These are phyloP conservation scores for Phylloporus scabripes DNA, from an alignment of 768 basidiomycete species.

Conservation along the genomic window DNA sequence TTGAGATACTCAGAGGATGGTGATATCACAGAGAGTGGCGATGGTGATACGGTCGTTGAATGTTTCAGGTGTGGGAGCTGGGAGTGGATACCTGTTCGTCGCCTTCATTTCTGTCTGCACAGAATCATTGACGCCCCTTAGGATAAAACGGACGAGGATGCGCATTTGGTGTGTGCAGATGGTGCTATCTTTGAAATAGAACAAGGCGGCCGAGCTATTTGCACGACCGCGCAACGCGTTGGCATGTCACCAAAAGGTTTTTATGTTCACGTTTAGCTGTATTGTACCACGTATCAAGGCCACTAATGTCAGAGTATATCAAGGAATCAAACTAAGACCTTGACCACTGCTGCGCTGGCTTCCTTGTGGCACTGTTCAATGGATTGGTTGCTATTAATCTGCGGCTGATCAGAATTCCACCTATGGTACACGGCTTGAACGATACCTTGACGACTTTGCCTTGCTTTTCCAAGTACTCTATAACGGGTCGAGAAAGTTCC, in stretches of 20 bases:
- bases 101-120: constrained; percentile 1
- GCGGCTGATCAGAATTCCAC: background rate
- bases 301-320: constrained; percentile 1
- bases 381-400: constrained; percentile 66
- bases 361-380: constrained; percentile 68
- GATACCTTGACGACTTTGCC: constrained; percentile 75
- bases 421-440: background rate
- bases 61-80: constrained; percentile 74
- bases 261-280: constrained; percentile 39
- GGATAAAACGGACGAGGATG: constrained; percentile 53
- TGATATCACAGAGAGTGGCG: constrained; percentile 35
- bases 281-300: constrained; percentile 1
- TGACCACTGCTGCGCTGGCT: constrained; percentile 49
- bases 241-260: constrained; percentile 34
- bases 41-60: constrained; percentile 61
- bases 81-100: constrained; percentile 80
- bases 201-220: constrained; percentile 51
- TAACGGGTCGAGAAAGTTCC: constrained; percentile 88
- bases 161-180: constrained; percentile 76
- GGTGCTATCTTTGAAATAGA: constrained; percentile 66
- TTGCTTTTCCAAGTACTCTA: constrained; percentile 65
- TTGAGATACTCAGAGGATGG: constrained; percentile 50
- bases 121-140: constrained; percentile 26
- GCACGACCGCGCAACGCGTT: constrained; percentile 36
- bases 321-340: constrained; percentile 34